Evolutionary conservation across 75 land plant genomes (phyloP), one percentile per base, ranked within the genome.

Genomic region (Adiantum capillusveneris): DNA sequence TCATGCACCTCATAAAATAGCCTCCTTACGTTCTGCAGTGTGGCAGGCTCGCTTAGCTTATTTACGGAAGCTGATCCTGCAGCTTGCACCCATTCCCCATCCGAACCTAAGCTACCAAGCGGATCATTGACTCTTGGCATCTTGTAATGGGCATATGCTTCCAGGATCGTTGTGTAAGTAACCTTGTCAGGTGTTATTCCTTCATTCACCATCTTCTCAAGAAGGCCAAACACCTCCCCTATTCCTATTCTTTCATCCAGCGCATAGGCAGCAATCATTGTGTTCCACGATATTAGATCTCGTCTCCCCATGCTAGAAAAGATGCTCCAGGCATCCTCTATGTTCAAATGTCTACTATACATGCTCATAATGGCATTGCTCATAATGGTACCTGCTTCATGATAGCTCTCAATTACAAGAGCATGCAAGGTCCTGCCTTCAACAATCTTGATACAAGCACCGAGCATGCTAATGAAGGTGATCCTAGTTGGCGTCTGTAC

Each of bases 261-360:
- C 2, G 22, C 21, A 59, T 36, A 59, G 9, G 26, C 62, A 44
- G 70, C 31, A 29, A 68, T 48, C 37, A 68, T 63, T 31, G 70
- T 52, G 62, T 68, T 68, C 70, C 70, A 68, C 12, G 70, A 68
- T 44, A 68, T 39, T 1, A 63, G 37, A 51, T 68, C 65, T 25
- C 17, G 25, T 21, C 34, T 43, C 14, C n/a, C 19, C 70, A 68
- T 60, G 21, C 34, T 68, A 18, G 30, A 31, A 39, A 68, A 68
- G 14, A 50, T 41, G 46, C 30, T 49, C 30, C 16, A 37, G 29
- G 70, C 66, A 68, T 60, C 37, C 18, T 62, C 53, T 50, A 62
- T 24, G 34, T 31, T 36, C 16, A 55, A 53, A 68, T 62, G 48
- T 65, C 50, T 62, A 17, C 37, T 26, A 37, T 68, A 68, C 70